Conservation (phyloP, 495 filamentous ascomycete genomes). For the Penicillium longicatenatum region DNA sequence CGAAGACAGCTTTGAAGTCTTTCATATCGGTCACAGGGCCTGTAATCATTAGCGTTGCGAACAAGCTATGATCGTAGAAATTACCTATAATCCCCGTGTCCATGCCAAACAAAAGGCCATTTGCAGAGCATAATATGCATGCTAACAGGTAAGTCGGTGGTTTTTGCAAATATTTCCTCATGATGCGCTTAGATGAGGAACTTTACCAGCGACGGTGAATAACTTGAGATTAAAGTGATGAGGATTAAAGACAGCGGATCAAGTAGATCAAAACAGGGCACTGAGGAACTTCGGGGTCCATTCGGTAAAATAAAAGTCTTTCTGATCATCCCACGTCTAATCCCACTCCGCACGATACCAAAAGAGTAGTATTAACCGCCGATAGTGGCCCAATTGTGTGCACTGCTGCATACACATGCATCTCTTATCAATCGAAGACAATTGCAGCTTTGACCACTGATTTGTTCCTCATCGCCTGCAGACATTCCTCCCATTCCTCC, state of each 20-base stretch:
- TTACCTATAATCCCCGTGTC: conserved; percentile 60
- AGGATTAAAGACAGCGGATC: too few species aligned
- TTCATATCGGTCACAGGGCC: conserved; percentile 65
- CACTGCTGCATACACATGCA: background rate
- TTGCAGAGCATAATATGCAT: conserved; percentile 25
- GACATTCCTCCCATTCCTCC: conserved; percentile 46
- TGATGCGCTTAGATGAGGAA: too few species aligned
- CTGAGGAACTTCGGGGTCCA: background rate
- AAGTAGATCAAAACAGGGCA: background rate
- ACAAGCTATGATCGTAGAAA: background rate
- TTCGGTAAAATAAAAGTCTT: background rate
- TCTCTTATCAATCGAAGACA: conserved; percentile 56
- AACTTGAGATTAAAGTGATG: too few species aligned
- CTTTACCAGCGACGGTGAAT: too few species aligned
- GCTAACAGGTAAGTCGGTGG: conserved; percentile 26
- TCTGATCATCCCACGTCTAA: background rate
- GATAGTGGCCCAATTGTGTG: background rate
- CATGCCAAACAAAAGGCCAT: conserved; percentile 39
- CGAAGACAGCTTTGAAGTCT: conserved; percentile 50
- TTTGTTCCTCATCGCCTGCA: conserved; percentile 59
- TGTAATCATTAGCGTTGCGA: background rate
- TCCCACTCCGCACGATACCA: background rate
- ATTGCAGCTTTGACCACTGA: conserved; percentile 72
- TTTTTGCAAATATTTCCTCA: conserved; percentile 1
- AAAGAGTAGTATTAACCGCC: background rate